Percentiles rank a stretch among this genome's conserved stretches.
These are phyloP conservation scores for Hanseniaspora sp. DNA, from an alignment of 1,139 yeast genomes.

Conservation along the genomic window DNA sequence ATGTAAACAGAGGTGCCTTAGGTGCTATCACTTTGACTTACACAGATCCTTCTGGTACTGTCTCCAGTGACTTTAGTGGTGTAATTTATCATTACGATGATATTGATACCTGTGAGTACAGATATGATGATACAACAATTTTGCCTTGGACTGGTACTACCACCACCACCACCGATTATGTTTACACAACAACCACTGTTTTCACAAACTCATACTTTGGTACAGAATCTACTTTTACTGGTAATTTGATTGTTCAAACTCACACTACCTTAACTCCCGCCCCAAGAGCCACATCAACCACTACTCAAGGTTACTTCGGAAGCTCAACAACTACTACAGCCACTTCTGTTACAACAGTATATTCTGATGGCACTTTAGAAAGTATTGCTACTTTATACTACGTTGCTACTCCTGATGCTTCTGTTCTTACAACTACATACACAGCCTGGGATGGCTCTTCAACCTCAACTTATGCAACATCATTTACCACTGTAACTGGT, in stretches of 20 bases:
- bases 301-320: not conserved
- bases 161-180: not conserved
- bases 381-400: no score
- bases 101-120: not conserved
- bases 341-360: not conserved
- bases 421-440: no score
- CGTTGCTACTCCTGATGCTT: no score
- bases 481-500: no score
- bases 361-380: not conserved
- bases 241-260: not conserved
- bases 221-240: not conserved
- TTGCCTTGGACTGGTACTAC: not conserved
- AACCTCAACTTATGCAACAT: not conserved
- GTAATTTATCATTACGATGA: not conserved
- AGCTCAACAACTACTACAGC: not conserved
- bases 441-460: no score
- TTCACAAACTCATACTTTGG: not conserved
- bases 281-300: not conserved
- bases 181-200: not conserved
- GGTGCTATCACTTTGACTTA: slow-evolving; percentile 19
- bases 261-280: not conserved
- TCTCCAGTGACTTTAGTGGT: slow-evolving; percentile 8
- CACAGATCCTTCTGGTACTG: slow-evolving; percentile 18
- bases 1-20: slow-evolving; percentile 18
- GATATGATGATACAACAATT: not conserved